Conservation (phyloP, 805 yeast species). For the Kodamaea kaohsiungensis region DNA sequence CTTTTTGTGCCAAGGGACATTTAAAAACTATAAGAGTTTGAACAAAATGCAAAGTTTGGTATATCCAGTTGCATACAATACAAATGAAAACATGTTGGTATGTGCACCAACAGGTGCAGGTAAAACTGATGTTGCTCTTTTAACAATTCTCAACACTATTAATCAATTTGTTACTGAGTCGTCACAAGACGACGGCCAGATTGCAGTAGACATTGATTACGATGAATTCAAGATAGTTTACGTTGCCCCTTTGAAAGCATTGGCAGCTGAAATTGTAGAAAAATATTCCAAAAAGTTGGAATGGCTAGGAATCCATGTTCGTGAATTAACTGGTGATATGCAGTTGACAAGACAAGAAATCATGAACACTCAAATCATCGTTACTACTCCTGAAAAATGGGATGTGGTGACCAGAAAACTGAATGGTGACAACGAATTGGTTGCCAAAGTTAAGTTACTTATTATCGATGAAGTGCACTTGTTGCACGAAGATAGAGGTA, state of each 20-base stretch:
- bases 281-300: conserved; percentile 74
- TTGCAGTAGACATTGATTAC: conserved; percentile 66
- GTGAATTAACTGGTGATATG: conserved; percentile 96
- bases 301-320: conserved; percentile 84
- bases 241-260: conserved; percentile 90
- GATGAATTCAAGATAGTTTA: conserved; percentile 89
- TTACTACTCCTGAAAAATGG: conserved; percentile 97
- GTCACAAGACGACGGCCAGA: conserved; percentile 42
- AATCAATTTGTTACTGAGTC: conserved; percentile 64
- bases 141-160: conserved; percentile 77
- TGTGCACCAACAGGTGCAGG: conserved; percentile 99
- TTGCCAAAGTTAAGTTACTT: conserved; percentile 77
- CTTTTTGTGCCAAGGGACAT: conserved; percentile 78
- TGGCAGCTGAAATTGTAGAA: conserved; percentile 96
- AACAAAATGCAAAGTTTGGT: conserved; percentile 91
- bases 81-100: conserved; percentile 92
- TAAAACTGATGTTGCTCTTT: conserved; percentile 89
- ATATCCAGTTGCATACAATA: conserved; percentile 86
- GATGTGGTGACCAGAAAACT: conserved; percentile 96
- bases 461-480: conserved; percentile 97
- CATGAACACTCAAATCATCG: conserved; percentile 78
- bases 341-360: conserved; percentile 83
- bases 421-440: conserved; percentile 82
- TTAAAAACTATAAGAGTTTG: conserved; percentile 71
- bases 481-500: conserved; percentile 96